Evolutionary conservation across 257 asterid genomes (phyloP), one percentile per base, ranked within the genome.

Genomic region (Plectranthus barbatus): DNA sequence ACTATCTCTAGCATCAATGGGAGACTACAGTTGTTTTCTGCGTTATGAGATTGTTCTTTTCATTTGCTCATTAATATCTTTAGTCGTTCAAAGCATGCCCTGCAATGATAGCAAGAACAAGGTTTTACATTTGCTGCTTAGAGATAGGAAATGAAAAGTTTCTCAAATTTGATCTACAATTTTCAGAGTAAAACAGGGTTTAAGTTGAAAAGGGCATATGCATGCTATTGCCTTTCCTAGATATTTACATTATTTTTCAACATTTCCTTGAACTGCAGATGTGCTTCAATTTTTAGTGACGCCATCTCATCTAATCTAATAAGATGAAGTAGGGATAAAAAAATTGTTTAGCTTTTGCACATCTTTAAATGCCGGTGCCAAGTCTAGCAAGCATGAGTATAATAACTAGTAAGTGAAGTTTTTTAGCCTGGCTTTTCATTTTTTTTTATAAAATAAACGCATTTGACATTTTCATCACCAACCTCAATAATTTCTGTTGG

Each of bases 1-100:
- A 17, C 61, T 51, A 66, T 60, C 64, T 60, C 37, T n/a, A 26
- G 49, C 52, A 67, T 57, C 40, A 45, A 13, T 60, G 36, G 61
- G 56, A 41, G 59, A 47, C 23, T 13, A 19, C 33, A 37, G 50
- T 56, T 42, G 31, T 53, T 15, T 26, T 26, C 31, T 26, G 31
- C 31, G 31, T 26, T 26, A 26, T 26, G 5, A 26, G 31, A 26
- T 26, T 26, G 5, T 26, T 26, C 31, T 26, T 26, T 60, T 18
- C 52, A 4, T 45, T 26, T 19, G 26, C 11, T 53, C 11, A 37
- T 56, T 24, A 24, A 7, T 68, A 37, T 48, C 65, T 34, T 20
- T 14, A 12, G 18, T 56, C 44, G 17, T 46, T 54, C 33, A 34
- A 3, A 45, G 31, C 45, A 9, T 56, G 29, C 46, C 7, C 49